Evolutionary conservation across 345 rosid species (phyloP).

Genomic region (Geranium brycei): DNA sequence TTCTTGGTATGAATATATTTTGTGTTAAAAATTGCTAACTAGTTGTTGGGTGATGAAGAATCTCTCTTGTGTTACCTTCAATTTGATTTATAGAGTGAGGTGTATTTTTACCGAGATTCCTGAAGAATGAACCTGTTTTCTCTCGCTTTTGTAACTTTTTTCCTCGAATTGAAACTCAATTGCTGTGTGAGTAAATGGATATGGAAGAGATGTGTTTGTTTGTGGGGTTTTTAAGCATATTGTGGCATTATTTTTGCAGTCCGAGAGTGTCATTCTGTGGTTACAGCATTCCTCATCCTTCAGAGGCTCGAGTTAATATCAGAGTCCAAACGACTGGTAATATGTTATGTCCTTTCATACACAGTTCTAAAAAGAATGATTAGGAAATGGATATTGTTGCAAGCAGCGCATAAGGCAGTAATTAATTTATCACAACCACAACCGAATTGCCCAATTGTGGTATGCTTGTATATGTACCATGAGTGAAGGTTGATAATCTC

Average conservation of each 20-base stretch:
- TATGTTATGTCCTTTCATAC: not conserved
- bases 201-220: not conserved
- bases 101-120: no score
- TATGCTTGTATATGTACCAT: no score
- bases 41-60: not conserved
- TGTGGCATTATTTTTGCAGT: constrained; percentile 31
- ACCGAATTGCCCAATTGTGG: not conserved
- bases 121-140: not conserved
- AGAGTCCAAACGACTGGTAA: constrained; percentile 92
- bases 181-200: not conserved
- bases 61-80: not conserved
- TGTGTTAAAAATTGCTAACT: not conserved
- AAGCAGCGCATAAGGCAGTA: not conserved
- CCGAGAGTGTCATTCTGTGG: constrained; percentile 62
- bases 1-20: not conserved
- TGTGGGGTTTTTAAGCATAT: not conserved
- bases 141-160: not conserved
- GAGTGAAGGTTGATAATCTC: no score
- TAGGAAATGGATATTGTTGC: not conserved
- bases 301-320: constrained; percentile 60
- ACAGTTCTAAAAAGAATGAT: no score
- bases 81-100: not conserved
- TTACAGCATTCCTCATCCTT: constrained; percentile 91
- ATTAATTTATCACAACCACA: no score
- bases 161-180: not conserved